Evolutionary conservation across 306 rosid genomes (phyloP).

Genomic region (Glycine latifolia): DNA sequence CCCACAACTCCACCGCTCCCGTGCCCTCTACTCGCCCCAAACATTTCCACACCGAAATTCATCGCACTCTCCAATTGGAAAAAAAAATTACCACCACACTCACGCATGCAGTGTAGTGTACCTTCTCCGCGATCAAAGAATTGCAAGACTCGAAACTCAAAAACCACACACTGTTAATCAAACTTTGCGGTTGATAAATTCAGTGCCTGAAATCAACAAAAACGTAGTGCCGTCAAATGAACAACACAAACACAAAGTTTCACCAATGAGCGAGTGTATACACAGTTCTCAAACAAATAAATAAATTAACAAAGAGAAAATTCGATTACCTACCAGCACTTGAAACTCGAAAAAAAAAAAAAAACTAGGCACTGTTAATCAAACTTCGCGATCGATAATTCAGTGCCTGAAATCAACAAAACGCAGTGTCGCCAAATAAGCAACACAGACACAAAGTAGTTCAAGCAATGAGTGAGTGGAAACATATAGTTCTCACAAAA

Average conservation of each 20-base stretch:
- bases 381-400: conserved; percentile 36
- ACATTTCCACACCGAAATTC: conserved; percentile 53
- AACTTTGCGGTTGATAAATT: neutral
- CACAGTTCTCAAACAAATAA: too few species aligned
- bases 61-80: neutral
- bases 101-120: conserved; percentile 48
- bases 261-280: conserved; percentile 8
- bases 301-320: too few species aligned
- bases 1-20: conserved; percentile 44
- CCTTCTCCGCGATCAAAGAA: conserved; percentile 31
- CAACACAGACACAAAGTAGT: neutral
- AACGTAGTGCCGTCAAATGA: conserved; percentile 6
- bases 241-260: neutral
- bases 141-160: conserved; percentile 40
- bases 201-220: conserved; percentile 50
- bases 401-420: conserved; percentile 51
- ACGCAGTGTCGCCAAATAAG: neutral
- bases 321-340: too few species aligned
- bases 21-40: conserved; percentile 45
- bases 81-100: conserved; percentile 30
- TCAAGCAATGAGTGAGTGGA: conserved; percentile 18
- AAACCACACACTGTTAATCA: conserved; percentile 17
- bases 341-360: too few species aligned
- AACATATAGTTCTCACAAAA: neutral
- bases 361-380: too few species aligned